These are phyloP conservation scores for Elaeis oleifera DNA, from an alignment of 202 grass and related monocot genomes.

Conservation along the genomic window DNA sequence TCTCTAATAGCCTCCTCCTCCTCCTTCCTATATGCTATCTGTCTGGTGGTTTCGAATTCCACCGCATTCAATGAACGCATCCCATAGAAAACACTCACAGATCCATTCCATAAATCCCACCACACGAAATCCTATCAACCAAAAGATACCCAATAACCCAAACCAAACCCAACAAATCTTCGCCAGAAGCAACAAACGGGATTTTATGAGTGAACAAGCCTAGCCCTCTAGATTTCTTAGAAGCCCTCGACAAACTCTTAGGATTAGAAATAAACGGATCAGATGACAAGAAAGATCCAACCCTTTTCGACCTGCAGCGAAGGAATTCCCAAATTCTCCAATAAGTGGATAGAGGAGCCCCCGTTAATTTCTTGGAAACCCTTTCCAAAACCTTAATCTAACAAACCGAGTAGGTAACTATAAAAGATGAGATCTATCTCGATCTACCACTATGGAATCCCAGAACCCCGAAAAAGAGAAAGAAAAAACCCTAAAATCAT, in stretches of 20 bases:
- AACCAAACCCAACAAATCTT: not conserved
- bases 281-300: too few relatives aligned
- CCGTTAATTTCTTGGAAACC: not conserved
- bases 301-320: too few relatives aligned
- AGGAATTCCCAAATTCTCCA: too few relatives aligned
- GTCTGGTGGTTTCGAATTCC: conserved; percentile 3
- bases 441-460: not conserved
- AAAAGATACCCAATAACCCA: not conserved
- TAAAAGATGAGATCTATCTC: not conserved
- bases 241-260: not conserved
- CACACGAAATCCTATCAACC: not conserved
- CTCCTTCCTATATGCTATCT: not conserved
- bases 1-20: too few relatives aligned
- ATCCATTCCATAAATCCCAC: conserved; percentile 12
- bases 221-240: not conserved
- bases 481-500: too few relatives aligned
- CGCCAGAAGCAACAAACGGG: not conserved
- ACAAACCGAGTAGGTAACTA: not conserved
- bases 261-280: not conserved
- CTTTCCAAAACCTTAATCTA: not conserved
- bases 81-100: conserved; percentile 7
- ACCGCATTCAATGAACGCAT: conserved; percentile 8
- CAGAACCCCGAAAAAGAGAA: not conserved
- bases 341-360: too few relatives aligned
- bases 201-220: not conserved